Percentiles rank a stretch among this genome's conserved stretches.
phyloP scores from a whole-genome alignment of 345 rosid genomes.

The Camelina sativa region DNA sequence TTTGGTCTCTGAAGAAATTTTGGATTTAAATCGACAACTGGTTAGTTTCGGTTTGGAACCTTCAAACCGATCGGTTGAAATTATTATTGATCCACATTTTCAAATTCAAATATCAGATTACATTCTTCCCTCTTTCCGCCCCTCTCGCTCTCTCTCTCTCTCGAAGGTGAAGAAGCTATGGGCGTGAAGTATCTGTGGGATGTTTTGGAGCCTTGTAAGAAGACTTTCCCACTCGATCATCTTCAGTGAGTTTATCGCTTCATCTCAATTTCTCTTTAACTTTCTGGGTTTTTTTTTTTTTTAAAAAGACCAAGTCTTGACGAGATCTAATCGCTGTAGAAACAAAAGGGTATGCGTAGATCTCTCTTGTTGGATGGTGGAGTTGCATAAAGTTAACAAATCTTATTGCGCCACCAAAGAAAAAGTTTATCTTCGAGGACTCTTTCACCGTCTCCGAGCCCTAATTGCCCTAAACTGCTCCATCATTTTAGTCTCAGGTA shows the following conservation, averaged over 20 bases:
- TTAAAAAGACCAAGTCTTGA: not conserved
- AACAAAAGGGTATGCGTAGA: slow-evolving; percentile 90
- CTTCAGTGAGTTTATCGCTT: slow-evolving; percentile 58
- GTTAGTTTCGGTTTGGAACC: not conserved
- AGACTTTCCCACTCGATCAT: slow-evolving; percentile 76
- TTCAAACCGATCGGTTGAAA: not conserved
- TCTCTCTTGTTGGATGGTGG: slow-evolving; percentile 97
- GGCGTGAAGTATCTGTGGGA: slow-evolving; percentile 95
- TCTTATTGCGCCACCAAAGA: slow-evolving; percentile 59
- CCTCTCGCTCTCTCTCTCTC: not conserved
- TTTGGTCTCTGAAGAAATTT: too few species aligned
- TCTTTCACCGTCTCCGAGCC: slow-evolving; percentile 91
- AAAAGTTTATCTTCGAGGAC: slow-evolving; percentile 67
- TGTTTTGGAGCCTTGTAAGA: slow-evolving; percentile 87
- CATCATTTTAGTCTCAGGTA: slow-evolving; percentile 78
- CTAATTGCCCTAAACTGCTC: slow-evolving; percentile 87
- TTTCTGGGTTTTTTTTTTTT: not conserved
- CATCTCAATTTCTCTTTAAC: slow-evolving; percentile 2
- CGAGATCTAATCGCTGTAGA: slow-evolving; percentile 45
- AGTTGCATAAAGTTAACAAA: slow-evolving; percentile 69
- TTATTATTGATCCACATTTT: not conserved
- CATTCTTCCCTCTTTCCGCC: not conserved
- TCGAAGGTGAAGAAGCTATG: slow-evolving; percentile 46
- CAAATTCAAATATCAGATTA: slow-evolving; percentile 22
- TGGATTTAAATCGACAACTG: too few species aligned